Base-by-base conservation (phyloP, 2,329 filamentous ascomycete species). In the Fusarium bulbicola region DNA sequence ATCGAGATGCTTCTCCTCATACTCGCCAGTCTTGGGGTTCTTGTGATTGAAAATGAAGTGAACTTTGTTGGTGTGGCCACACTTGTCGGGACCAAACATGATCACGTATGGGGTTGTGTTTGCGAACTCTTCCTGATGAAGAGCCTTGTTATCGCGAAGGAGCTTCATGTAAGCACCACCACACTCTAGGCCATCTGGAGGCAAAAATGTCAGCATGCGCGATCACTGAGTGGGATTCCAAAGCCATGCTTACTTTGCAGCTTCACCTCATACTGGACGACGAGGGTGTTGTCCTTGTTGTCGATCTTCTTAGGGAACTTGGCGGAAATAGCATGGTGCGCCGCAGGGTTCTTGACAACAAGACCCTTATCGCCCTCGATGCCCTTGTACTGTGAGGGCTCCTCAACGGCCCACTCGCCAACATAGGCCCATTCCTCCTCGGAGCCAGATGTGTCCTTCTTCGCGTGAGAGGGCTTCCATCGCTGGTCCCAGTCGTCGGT, bases 31-130 rank as follows among this genome's bases (percentile, higher is more conserved):
- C 93, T 97, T 98, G 82, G 96, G 96, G 91, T 98, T 99, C 93
- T 98, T 99, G 93, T 99, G 96, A 86, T 97, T 96, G 91, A 99
- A 97, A 85, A 99, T 99, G 87, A 99, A 97, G 85, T 91, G 89
- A 59, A 97, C 93, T 92, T 98, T 98, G 92, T 99, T 99, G 85
- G 94, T 98, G 83, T 94, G 90, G 84, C 96, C 96, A 84, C 96
- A 99, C 92, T 98, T 98, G 89, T 99, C 96, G 79, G 96, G 96
- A 77, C 96, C 96, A 83, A 99, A 99, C 96, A 99, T 99, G 89
- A 99, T 97, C 78, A 99, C 93, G 82, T 99, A 99, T 54, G 96
- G 96, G 47, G 95, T 97, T 71, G 92, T 91, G 86, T 99, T 98
- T 84, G 93, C 94, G 88, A 99, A 99, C 88, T 99, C 96, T 76